These are phyloP conservation scores for Paecilomyces dactylethromorphus DNA, from an alignment of 2,329 filamentous ascomycete species.

Conservation along the genomic window DNA sequence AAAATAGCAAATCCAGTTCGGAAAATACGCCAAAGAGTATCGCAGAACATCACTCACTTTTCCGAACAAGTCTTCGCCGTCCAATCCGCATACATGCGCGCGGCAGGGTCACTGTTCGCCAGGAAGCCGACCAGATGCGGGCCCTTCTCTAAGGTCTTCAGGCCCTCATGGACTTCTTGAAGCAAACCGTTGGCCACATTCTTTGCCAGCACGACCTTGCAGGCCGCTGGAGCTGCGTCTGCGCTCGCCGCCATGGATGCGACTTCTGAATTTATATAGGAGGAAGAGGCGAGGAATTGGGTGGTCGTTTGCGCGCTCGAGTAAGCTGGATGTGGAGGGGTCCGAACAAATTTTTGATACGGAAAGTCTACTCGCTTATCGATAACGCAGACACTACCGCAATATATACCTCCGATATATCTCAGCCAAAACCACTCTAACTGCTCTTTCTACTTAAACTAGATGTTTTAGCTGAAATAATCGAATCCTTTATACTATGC, in stretches of 20 bases:
- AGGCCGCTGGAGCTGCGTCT: slow-evolving; percentile 43
- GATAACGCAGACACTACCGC: slow-evolving; percentile 19
- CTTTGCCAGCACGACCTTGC: slow-evolving; percentile 88
- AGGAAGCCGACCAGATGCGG: slow-evolving; percentile 87
- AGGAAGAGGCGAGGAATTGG: slow-evolving; percentile 3
- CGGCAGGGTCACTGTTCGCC: slow-evolving; percentile 84
- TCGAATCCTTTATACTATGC: no score
- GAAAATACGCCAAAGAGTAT: background rate
- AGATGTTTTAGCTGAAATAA: no score
- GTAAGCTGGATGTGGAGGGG: slow-evolving; percentile 8
- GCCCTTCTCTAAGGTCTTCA: slow-evolving; percentile 63
- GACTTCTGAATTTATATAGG: background rate
- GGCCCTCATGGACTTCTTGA: slow-evolving; percentile 67
- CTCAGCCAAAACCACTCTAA: background rate
- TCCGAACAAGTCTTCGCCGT: slow-evolving; percentile 93
- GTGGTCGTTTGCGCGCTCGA: background rate
- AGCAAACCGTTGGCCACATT: slow-evolving; percentile 79
- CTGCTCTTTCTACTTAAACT: no score
- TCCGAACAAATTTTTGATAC: slow-evolving; percentile 16
- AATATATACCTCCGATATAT: background rate
- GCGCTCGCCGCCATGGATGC: slow-evolving; percentile 25
- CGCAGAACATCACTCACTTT: slow-evolving; percentile 63
- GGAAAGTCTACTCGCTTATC: slow-evolving; percentile 32
- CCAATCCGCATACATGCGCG: slow-evolving; percentile 92
- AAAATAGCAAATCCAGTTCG: background rate